These are phyloP conservation scores for Sutorius australiensis DNA, from an alignment of 768 basidiomycete species.

Conservation along the genomic window DNA sequence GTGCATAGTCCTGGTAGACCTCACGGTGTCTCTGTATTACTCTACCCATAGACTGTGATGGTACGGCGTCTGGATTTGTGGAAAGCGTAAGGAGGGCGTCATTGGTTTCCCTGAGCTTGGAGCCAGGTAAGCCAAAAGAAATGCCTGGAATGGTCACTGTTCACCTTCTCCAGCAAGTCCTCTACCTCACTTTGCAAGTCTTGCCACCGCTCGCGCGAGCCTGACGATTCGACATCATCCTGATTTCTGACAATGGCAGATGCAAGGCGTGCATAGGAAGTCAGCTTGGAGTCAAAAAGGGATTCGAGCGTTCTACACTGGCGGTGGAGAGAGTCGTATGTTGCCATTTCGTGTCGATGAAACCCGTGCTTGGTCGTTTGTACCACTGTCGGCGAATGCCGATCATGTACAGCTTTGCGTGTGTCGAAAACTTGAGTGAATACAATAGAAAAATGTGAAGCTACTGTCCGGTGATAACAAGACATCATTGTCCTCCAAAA, in stretches of 20 bases:
- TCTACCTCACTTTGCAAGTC: slow-evolving; percentile 86
- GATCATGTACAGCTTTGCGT: slow-evolving; percentile 7
- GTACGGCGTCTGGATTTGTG: slow-evolving; percentile 55
- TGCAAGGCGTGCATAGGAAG: slow-evolving; percentile 84
- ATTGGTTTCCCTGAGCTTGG: slow-evolving; percentile 81
- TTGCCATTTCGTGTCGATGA: slow-evolving; percentile 47
- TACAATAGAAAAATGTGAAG: slow-evolving; percentile 17
- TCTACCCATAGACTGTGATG: slow-evolving; percentile 82
- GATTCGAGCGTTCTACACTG: slow-evolving; percentile 94
- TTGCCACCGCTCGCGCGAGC: slow-evolving; percentile 68
- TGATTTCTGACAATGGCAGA: slow-evolving; percentile 54
- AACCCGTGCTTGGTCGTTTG: not conserved
- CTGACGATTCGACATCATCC: slow-evolving; percentile 64
- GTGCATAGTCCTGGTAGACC: slow-evolving; percentile 79
- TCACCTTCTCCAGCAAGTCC: slow-evolving; percentile 80
- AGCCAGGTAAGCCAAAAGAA: slow-evolving; percentile 8
- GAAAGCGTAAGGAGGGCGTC: slow-evolving; percentile 71
- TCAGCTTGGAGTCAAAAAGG: slow-evolving; percentile 86
- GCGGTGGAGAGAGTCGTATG: slow-evolving; percentile 84
- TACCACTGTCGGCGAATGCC: slow-evolving; percentile 16
- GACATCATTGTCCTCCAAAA: slow-evolving; percentile 24
- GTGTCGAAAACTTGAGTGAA: not conserved
- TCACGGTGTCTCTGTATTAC: slow-evolving; percentile 90
- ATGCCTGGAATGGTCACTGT: slow-evolving; percentile 13
- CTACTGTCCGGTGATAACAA: slow-evolving; percentile 13